Evolutionary conservation across 2,329 filamentous ascomycete genomes (phyloP).

Genomic region (Juglanconis oblonga): DNA sequence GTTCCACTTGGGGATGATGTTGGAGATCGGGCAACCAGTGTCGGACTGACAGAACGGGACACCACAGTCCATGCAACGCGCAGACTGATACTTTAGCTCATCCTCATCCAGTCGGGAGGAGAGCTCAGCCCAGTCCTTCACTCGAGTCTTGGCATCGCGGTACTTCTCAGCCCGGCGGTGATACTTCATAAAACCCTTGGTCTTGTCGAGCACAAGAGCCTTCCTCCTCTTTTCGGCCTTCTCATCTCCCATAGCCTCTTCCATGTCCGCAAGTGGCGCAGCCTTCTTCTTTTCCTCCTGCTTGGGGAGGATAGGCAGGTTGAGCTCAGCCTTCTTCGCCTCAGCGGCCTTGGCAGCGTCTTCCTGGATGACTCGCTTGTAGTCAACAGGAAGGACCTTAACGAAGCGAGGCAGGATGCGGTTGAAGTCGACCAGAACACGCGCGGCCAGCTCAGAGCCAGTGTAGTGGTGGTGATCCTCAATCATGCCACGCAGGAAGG

Average conservation of each 20-base stretch:
- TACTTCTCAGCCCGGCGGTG: slow-evolving; percentile 91
- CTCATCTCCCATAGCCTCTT: slow-evolving; percentile 82
- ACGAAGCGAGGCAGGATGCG: slow-evolving; percentile 85
- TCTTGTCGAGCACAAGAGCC: slow-evolving; percentile 94
- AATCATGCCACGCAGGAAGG: slow-evolving; percentile 84
- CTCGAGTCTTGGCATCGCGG: slow-evolving; percentile 76
- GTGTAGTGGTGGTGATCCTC: slow-evolving; percentile 99
- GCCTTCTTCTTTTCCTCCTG: slow-evolving; percentile 67
- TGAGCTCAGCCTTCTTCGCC: slow-evolving; percentile 79
- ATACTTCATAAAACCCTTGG: slow-evolving; percentile 96
- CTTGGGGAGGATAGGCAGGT: slow-evolving; percentile 72
- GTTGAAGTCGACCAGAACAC: slow-evolving; percentile 92
- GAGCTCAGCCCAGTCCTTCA: slow-evolving; percentile 91
- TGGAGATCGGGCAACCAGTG: slow-evolving; percentile 90
- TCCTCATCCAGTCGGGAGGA: slow-evolving; percentile 86
- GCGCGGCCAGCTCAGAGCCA: slow-evolving; percentile 88
- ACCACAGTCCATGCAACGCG: slow-evolving; percentile 98
- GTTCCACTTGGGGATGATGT: slow-evolving; percentile 98
- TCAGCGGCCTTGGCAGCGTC: slow-evolving; percentile 82
- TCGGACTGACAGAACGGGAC: slow-evolving; percentile 98
- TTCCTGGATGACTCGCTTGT: slow-evolving; percentile 88
- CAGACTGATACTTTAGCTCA: slow-evolving; percentile 93
- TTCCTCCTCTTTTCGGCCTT: slow-evolving; percentile 87
- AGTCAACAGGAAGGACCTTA: slow-evolving; percentile 91
- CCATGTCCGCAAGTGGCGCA: slow-evolving; percentile 75